Conservation (phyloP, 768 basidiomycete genomes). For the Leccinum pellstonianum region DNA sequence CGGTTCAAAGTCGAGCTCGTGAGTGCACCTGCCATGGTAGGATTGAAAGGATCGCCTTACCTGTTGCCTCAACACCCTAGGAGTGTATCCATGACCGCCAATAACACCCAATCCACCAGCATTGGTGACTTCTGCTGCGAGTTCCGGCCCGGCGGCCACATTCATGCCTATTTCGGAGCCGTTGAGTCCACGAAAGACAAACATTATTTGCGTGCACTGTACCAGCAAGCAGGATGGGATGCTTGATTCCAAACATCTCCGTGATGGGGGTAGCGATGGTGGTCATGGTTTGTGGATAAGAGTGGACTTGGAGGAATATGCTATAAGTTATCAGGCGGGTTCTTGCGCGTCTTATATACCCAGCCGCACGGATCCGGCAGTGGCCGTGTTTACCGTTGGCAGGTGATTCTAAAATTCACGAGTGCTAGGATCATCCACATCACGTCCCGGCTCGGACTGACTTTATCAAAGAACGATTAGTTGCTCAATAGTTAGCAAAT, state of each 20-base stretch:
- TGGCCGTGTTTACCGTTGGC: background rate
- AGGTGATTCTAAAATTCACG: constrained; percentile 1
- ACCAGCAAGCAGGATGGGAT: constrained; percentile 86
- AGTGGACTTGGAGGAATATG: background rate
- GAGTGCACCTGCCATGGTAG: background rate
- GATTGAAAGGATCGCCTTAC: constrained; percentile 37
- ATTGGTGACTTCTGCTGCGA: constrained; percentile 92
- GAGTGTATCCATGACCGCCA: constrained; percentile 85
- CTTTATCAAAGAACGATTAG: background rate
- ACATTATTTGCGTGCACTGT: constrained; percentile 12
- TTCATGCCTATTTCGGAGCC: constrained; percentile 50
- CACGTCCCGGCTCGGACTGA: background rate
- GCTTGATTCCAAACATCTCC: constrained; percentile 83
- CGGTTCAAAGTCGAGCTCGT: constrained; percentile 3
- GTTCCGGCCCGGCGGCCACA: constrained; percentile 71
- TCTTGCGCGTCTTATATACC: background rate
- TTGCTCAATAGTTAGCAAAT: constrained; percentile 19
- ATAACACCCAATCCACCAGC: constrained; percentile 93
- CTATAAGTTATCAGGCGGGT: background rate
- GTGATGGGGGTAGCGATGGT: constrained; percentile 86
- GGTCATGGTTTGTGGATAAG: constrained; percentile 23
- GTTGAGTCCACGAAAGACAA: constrained; percentile 37
- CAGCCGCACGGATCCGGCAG: background rate
- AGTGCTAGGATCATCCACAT: background rate
- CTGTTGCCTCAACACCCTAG: constrained; percentile 75